Conservation (phyloP, 768 basidiomycete species). For the Albatrellus ellisii region DNA sequence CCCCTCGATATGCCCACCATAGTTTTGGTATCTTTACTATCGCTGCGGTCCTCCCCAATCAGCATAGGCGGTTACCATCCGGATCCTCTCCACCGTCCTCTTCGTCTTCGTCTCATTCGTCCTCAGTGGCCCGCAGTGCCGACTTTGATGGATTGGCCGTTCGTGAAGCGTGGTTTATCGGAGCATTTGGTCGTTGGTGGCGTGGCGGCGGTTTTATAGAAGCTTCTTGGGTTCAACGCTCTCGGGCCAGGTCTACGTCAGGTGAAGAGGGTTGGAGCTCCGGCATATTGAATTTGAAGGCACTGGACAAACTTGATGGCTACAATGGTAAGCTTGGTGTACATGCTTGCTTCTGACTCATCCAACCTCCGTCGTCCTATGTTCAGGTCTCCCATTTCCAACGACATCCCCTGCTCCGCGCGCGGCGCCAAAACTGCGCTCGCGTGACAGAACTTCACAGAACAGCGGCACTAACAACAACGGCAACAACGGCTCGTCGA, state of each 20-base stretch:
- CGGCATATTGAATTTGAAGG: constrained; percentile 66
- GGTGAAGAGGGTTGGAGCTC: constrained; percentile 68
- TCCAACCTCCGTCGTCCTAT: background rate
- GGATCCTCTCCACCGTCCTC: constrained; percentile 10
- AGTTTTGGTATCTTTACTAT: constrained; percentile 81
- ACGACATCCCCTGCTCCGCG: constrained; percentile 13
- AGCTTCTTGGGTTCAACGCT: constrained; percentile 55
- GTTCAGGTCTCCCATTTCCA: constrained; percentile 13
- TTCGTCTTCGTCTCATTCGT: constrained; percentile 3
- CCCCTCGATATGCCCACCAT: constrained; percentile 80
- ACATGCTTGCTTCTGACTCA: no score
- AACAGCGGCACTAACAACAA: no score
- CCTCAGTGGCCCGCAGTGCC: constrained; percentile 5
- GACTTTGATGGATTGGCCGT: constrained; percentile 38
- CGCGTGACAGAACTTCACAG: constrained; percentile 20
- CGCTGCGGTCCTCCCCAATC: constrained; percentile 57
- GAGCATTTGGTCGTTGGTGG: constrained; percentile 90
- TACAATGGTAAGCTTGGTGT: constrained; percentile 48
- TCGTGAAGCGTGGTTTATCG: constrained; percentile 80
- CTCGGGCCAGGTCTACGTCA: constrained; percentile 41
- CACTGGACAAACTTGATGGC: constrained; percentile 54
- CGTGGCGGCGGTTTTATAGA: constrained; percentile 71
- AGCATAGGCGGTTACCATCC: constrained; percentile 6
- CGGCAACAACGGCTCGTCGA: no score
- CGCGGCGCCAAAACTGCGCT: constrained; percentile 38